Base-by-base conservation (phyloP, 1,139 yeast species). In the Meyerozyma smithsonii region DNA sequence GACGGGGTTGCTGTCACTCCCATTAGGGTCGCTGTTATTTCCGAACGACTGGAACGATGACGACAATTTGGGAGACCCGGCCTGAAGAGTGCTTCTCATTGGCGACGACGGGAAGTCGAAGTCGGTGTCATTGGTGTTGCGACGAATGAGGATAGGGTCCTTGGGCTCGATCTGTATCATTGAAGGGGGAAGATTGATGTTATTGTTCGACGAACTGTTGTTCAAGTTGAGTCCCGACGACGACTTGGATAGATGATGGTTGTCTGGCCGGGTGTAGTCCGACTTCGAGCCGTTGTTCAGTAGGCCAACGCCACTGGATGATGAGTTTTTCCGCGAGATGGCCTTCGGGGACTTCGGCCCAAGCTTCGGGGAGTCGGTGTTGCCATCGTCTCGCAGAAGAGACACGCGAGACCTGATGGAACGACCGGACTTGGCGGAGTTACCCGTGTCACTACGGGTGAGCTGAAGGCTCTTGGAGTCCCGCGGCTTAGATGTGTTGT, bases 161-260 rank as follows among this genome's bases (percentile, higher is more conserved):
- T 78, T 81, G 10, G 90, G 89, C 42, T 76, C 81, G 42, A 79
- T 66, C 47, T 75, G 79, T 15, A 72, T 65, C 89, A 82, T 81
- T 8, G 86, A 80, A 8, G 89, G 84, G 3, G 89, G 89, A 41
- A 74, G 61, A 42, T 55, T 61, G 37, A 42, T 45, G 44, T 51
- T 54, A 47, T 21, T 39, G 21, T 37, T 40, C 26, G 45, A 39
- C 19, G 48, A 39, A 17, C 45, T 41, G 32, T 43, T 48, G 35
- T 41, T 38, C 32, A 38, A 36, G 19, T 39, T 36, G 32, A 40
- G 43, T 21, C 37, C 41, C 37, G 39, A 47, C 50, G 52, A 45
- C 48, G 46, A 30, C 43, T 47, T 38, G 19, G 30, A 39, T 41
- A 32, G 30, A 15, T 26, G 30, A 15, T 12, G 17, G 5, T 26